Conservation (phyloP, 2,329 filamentous ascomycete species). For the Cordyceps javanica region DNA sequence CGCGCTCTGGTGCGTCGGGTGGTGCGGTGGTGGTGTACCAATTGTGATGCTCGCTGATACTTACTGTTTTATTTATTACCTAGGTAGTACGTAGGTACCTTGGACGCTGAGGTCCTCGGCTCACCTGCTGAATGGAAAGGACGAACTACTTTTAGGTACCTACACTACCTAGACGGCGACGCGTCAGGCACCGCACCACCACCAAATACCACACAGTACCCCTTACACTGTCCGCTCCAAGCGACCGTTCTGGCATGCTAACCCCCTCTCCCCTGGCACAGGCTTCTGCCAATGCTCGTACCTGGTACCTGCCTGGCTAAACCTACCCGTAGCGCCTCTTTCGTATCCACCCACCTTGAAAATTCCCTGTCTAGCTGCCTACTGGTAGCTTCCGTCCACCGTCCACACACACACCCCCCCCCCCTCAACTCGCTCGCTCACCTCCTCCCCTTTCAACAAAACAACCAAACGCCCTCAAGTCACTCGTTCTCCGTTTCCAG, state of each 20-base stretch:
- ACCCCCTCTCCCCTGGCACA: background rate
- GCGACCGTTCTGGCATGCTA: background rate
- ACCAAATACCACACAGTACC: background rate
- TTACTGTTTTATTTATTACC: too few relatives aligned
- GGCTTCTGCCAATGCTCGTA: background rate
- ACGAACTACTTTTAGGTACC: background rate
- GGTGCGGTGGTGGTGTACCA: background rate
- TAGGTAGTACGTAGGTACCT: too few relatives aligned
- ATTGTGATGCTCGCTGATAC: background rate
- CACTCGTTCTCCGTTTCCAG: conserved; percentile 14
- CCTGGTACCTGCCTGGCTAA: background rate
- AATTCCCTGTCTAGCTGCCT: conserved; percentile 16
- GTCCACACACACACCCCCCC: conserved; percentile 19
- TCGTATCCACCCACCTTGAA: conserved; percentile 6
- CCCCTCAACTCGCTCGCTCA: conserved; percentile 11
- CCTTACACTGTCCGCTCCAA: background rate
- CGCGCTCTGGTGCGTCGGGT: background rate
- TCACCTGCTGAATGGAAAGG: too few relatives aligned
- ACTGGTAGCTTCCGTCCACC: conserved; percentile 14
- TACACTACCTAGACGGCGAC: background rate
- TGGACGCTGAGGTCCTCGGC: too few relatives aligned
- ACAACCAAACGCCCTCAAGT: conserved; percentile 21
- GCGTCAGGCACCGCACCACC: background rate
- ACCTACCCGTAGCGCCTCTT: background rate
- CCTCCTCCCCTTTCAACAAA: conserved; percentile 33